phyloP scores from a whole-genome alignment of 2,329 filamentous ascomycete species.

The Penicillium freii region DNA sequence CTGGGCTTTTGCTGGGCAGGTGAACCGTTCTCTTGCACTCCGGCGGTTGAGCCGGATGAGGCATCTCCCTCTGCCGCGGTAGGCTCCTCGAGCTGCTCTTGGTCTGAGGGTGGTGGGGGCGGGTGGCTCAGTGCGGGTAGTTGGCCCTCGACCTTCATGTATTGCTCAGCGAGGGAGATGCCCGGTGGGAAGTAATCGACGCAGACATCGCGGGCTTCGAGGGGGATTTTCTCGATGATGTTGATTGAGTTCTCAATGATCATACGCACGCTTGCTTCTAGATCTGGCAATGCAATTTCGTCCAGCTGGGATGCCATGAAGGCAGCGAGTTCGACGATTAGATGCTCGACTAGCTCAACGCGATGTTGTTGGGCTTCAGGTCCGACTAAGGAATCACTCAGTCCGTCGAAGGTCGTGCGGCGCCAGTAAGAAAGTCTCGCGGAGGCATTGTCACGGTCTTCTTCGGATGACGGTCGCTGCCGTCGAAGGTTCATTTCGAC shows the following conservation, averaged over 20 bases:
- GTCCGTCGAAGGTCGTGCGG: conserved; percentile 87
- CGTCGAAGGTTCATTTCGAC: conserved; percentile 85
- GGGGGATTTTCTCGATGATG: conserved; percentile 79
- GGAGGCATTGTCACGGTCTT: conserved; percentile 85
- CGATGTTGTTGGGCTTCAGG: conserved; percentile 66
- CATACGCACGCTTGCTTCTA: conserved; percentile 86
- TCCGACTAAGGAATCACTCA: conserved; percentile 67
- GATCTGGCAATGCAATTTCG: conserved; percentile 72
- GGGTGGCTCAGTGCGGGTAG: conserved; percentile 56
- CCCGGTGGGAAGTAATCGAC: conserved; percentile 83
- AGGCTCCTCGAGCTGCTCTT: conserved; percentile 16
- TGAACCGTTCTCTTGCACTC: conserved; percentile 14
- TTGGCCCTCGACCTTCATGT: conserved; percentile 79
- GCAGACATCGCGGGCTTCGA: conserved; percentile 87
- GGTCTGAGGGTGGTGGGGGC: conserved; percentile 21
- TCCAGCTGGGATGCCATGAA: conserved; percentile 71
- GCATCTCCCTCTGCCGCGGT: conserved; percentile 19
- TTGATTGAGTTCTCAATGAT: conserved; percentile 88
- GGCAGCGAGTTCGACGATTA: conserved; percentile 66
- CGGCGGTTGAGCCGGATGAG: conserved; percentile 23
- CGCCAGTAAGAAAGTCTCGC: conserved; percentile 90
- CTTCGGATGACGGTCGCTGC: conserved; percentile 68
- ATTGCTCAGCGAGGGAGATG: conserved; percentile 63
- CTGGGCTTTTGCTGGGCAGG: conserved; percentile 27
- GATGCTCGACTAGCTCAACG: conserved; percentile 65